Evolutionary conservation across 2,329 filamentous ascomycete species (phyloP), one percentile per base, ranked within the genome.

Genomic region (Trematosphaeria pertusa): DNA sequence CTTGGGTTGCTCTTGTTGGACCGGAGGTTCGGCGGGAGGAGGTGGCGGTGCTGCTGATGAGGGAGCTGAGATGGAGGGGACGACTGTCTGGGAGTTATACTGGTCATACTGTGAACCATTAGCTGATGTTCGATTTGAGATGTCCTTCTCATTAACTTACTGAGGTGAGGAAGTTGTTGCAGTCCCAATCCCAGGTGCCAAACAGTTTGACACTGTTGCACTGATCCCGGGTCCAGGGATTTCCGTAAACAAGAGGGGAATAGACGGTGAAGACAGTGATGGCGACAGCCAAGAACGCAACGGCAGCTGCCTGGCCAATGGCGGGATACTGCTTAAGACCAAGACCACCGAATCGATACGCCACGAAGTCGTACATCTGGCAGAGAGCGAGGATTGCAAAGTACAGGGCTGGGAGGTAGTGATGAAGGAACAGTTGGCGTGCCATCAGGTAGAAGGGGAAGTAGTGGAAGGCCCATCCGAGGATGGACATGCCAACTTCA

Each of bases 391-490:
- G 87, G 64, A 99, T 86, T 53, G 89, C 91, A 70, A 99, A 99
- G 77, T 96, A 96, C 11, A 99, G 83, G 2, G 94, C 94, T 0
- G 94, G 94, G 75, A 99, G 94, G 74, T 99, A 99, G 77, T 99
- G 94, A 74, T 99, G 94, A 52, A 99, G 80, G 82, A 99, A 99
- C 26, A 99, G 86, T 75, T 99, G 94, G 62, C 94, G 91, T 70
- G 94, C 86, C 94, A 99, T 97, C 47, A 99, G 83, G 78, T 86
- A 99, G 79, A 99, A 99, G 9, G 94, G 94, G 80, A 99, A 97
- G 79, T 97, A 99, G 75, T 99, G 94, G 73, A 99, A 87, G 37
- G 89, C 91, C 94, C 94, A 99, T 59, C 89, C 94, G 7, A 99
- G 83, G 22, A 97, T 88, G 14, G 86, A 91, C 42, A 86, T 90